These are phyloP conservation scores for Coemansia sp. DNA, from an alignment of 192 early-diverging fungal genomes.

Conservation along the genomic window DNA sequence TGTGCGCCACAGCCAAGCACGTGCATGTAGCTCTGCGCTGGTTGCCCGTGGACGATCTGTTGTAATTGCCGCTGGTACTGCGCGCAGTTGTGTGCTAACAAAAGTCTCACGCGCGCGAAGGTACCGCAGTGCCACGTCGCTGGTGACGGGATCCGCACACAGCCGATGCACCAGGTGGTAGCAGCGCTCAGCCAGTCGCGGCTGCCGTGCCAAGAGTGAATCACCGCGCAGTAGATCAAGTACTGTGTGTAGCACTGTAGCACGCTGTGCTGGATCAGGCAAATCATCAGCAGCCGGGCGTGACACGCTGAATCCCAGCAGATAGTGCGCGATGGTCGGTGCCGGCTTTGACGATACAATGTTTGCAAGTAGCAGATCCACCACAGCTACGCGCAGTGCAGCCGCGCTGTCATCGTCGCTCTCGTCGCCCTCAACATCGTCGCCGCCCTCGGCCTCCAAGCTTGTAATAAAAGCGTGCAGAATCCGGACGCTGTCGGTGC, in stretches of 20 bases:
- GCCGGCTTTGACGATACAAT: slow-evolving; percentile 54
- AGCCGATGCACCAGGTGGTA: slow-evolving; percentile 84
- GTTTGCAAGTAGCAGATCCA: slow-evolving; percentile 84
- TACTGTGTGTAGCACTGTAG: slow-evolving; percentile 63
- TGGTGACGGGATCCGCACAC: slow-evolving; percentile 68
- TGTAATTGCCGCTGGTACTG: slow-evolving; percentile 22
- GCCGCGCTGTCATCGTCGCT: slow-evolving; percentile 32
- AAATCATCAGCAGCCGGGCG: slow-evolving; percentile 46
- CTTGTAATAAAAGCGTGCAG: slow-evolving; percentile 75
- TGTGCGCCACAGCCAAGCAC: slow-evolving; percentile 86
- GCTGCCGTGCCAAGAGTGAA: slow-evolving; percentile 67
- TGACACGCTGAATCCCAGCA: slow-evolving; percentile 77
- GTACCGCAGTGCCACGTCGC: slow-evolving; percentile 70
- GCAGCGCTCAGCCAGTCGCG: slow-evolving; percentile 83
- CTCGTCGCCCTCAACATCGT: slow-evolving; percentile 18
- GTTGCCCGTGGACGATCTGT: slow-evolving; percentile 28
- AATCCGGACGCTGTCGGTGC: slow-evolving; percentile 67
- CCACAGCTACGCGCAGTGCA: slow-evolving; percentile 76
- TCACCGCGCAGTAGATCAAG: slow-evolving; percentile 61
- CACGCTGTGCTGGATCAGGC: slow-evolving; percentile 46
- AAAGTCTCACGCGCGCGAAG: slow-evolving; percentile 80
- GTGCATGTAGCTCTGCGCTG: slow-evolving; percentile 71
- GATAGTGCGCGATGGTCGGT: slow-evolving; percentile 84
- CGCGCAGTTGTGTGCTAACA: slow-evolving; percentile 64
- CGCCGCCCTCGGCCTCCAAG: slow-evolving; percentile 66